Conservation (phyloP, 768 basidiomycete genomes). For the Russula sp. region DNA sequence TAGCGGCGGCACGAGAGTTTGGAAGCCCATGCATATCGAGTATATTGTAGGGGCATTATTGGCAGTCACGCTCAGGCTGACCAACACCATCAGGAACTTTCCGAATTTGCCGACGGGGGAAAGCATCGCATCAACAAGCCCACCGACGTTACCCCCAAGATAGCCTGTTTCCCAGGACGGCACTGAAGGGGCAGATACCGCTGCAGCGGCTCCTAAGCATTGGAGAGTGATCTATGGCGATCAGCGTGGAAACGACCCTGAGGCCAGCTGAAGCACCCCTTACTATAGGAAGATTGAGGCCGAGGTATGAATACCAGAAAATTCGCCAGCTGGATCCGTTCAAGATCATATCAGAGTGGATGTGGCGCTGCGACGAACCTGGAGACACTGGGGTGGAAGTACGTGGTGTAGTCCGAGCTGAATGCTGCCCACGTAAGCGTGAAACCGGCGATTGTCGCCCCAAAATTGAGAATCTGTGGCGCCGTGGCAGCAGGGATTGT, state of each 20-base stretch:
- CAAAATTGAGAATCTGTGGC: constrained; percentile 53
- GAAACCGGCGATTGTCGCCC: constrained; percentile 66
- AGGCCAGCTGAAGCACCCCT: constrained; percentile 25
- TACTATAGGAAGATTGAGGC: constrained; percentile 57
- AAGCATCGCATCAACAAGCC: constrained; percentile 57
- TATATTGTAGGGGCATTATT: constrained; percentile 85
- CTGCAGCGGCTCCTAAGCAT: constrained; percentile 65
- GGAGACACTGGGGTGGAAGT: constrained; percentile 53
- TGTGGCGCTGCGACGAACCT: constrained; percentile 35
- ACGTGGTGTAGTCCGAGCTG: constrained; percentile 70
- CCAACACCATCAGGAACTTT: constrained; percentile 63
- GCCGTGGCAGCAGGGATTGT: constrained; percentile 54
- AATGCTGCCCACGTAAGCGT: constrained; percentile 56
- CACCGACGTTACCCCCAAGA: constrained; percentile 49
- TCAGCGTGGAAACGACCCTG: background rate
- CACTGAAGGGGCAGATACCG: constrained; percentile 47
- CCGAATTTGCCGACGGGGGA: constrained; percentile 59
- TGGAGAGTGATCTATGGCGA: constrained; percentile 34
- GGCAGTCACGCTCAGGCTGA: constrained; percentile 70
- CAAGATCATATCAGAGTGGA: background rate
- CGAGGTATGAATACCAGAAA: constrained; percentile 59
- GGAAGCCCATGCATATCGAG: constrained; percentile 68
- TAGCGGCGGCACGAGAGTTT: constrained; percentile 57
- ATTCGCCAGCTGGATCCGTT: constrained; percentile 44
- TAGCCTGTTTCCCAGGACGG: constrained; percentile 54